Percentiles rank a stretch among this genome's conserved stretches.
Evolutionary conservation across 768 basidiomycete genomes (phyloP).

Genomic region (Serendipita indica): DNA sequence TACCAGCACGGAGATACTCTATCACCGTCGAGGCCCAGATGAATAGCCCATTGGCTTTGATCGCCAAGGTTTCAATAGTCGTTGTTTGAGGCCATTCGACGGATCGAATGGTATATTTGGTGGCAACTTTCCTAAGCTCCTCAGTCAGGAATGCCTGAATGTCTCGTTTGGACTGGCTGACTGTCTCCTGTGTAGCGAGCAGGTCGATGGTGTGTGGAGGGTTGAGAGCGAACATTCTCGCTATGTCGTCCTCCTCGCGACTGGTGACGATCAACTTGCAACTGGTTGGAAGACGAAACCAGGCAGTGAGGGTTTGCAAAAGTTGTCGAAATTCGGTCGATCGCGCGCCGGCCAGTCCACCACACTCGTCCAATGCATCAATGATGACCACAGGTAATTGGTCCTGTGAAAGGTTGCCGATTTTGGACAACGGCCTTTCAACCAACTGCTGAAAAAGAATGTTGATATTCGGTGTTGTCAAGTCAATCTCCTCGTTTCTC

Average conservation of each 20-base stretch:
- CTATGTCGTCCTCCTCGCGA: constrained; percentile 1
- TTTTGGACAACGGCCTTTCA: not conserved
- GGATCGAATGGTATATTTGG: not conserved
- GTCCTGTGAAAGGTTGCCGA: not conserved
- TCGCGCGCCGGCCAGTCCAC: not conserved
- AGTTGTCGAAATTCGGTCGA: not conserved
- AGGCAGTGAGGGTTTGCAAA: not conserved
- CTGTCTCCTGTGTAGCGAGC: not conserved
- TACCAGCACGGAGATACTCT: not conserved
- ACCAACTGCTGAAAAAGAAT: not conserved
- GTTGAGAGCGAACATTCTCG: not conserved
- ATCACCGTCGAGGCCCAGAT: not conserved
- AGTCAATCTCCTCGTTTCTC: not conserved
- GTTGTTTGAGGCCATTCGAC: not conserved
- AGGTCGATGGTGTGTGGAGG: not conserved
- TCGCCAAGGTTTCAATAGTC: not conserved
- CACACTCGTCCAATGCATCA: constrained; percentile 8
- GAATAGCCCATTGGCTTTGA: not conserved
- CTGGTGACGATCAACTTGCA: constrained; percentile 7
- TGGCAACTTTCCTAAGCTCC: not conserved
- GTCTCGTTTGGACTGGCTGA: not conserved
- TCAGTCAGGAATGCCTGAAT: not conserved
- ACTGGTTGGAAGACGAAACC: not conserved
- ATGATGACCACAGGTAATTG: not conserved
- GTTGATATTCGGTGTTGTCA: not conserved